These are phyloP conservation scores for Bacidia gigantensis DNA, from an alignment of 495 filamentous ascomycete species.

Conservation along the genomic window DNA sequence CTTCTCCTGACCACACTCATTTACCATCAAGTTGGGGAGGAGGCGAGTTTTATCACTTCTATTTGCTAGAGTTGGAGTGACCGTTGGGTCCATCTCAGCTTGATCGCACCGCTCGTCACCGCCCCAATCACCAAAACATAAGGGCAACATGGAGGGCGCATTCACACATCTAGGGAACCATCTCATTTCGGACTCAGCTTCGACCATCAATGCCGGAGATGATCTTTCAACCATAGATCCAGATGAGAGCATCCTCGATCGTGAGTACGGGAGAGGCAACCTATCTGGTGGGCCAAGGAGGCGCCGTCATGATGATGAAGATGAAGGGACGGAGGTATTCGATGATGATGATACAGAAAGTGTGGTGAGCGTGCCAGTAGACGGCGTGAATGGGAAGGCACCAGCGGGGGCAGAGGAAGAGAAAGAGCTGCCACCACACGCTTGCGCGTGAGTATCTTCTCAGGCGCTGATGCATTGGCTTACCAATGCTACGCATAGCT, in stretches of 20 bases:
- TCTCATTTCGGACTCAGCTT: constrained; percentile 56
- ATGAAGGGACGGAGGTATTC: constrained; percentile 69
- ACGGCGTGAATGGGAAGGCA: constrained; percentile 55
- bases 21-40: background rate
- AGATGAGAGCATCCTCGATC: constrained; percentile 60
- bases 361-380: constrained; percentile 69
- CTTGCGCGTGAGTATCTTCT: constrained; percentile 68
- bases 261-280: constrained; percentile 47
- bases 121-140: background rate
- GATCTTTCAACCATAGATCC: constrained; percentile 54
- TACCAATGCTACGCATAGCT: constrained; percentile 36
- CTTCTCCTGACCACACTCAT: background rate
- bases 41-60: background rate
- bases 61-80: too few relatives aligned
- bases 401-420: constrained; percentile 62
- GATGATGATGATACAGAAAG: constrained; percentile 91
- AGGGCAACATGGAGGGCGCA: constrained; percentile 55
- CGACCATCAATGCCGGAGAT: constrained; percentile 62
- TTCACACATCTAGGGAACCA: constrained; percentile 80
- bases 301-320: constrained; percentile 69
- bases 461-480: constrained; percentile 9
- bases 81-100: too few relatives aligned
- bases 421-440: constrained; percentile 84
- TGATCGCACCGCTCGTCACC: too few relatives aligned
- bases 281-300: constrained; percentile 46